A percentile compares a stretch with the other conserved stretches of the same genome.
Evolutionary conservation across 2,329 filamentous ascomycete genomes (phyloP).

Genomic region (Venturia oleaginea): DNA sequence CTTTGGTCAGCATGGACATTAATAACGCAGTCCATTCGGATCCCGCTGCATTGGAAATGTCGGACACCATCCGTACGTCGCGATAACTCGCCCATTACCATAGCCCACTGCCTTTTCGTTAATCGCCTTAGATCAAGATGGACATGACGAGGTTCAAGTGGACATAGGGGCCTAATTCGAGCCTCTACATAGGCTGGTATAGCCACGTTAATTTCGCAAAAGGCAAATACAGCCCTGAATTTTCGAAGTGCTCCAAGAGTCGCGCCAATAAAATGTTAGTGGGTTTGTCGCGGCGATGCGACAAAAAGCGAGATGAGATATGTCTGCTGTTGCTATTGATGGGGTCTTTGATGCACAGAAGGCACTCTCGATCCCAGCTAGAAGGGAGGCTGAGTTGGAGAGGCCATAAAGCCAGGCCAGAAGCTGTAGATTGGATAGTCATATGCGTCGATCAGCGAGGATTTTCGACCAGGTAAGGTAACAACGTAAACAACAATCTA

Average conservation of each 20-base stretch:
- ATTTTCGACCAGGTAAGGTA: background rate
- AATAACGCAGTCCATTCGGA: background rate
- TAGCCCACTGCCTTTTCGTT: background rate
- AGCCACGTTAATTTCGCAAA: background rate
- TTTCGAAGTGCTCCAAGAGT: background rate
- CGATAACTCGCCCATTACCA: background rate
- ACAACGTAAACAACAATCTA: background rate
- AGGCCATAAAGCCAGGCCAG: background rate
- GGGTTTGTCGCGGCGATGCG: background rate
- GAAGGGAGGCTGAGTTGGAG: background rate
- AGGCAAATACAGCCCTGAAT: background rate
- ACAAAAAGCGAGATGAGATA: background rate
- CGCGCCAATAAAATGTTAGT: background rate
- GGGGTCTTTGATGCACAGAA: background rate
- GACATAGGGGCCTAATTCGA: background rate
- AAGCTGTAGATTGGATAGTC: background rate
- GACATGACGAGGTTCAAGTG: background rate
- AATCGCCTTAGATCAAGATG: background rate
- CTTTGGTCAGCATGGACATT: background rate
- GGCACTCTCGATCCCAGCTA: background rate
- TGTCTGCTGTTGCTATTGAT: conserved; percentile 2
- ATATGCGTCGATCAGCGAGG: background rate
- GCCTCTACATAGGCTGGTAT: background rate
- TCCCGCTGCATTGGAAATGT: background rate
- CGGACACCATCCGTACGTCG: background rate